Base-by-base conservation (phyloP, 1,284 basidiomycete genomes). In the Pseudomicrostroma phylloplanum region DNA sequence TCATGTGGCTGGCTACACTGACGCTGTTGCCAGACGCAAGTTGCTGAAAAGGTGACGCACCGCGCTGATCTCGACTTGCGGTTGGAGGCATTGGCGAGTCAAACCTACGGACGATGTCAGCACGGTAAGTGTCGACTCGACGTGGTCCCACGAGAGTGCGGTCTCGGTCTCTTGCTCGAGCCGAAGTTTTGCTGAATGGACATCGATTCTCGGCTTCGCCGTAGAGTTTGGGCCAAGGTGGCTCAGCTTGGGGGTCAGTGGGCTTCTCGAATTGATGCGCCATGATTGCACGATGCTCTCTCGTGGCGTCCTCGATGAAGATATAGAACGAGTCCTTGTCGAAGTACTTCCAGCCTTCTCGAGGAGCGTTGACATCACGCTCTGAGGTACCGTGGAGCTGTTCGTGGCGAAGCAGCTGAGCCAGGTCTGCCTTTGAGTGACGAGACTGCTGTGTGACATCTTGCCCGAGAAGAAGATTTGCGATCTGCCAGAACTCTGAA, bases 271-370 rank as follows among this genome's bases (percentile, higher is more conserved):
- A 85, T 71, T 85, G 83, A 63, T 83, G 82, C 62, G 80, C 79
- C 73, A 84, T 82, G 72, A 86, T 80, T 4, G 85, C 82, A 26
- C 83, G 81, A 70, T 83, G 80, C 59, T 92, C 88, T 64, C 88
- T 86, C 6, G 85, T 87, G 63, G 91, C 85, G 74, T 98, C 96
- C 78, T 97, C 93, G 26, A 98, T 86, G 48, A 98, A 84, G 36
- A 97, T 83, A 79, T 91, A 96, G 77, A 85, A 87, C 61, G 85
- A 86, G 55, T 85, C 84, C 59, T 88, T 87, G 36, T 86, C 82
- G 80, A 98, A 98, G 80, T 98, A 99, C 67, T 86, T 86, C 76
- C 86, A 92, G 80, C 94, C 91, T 64, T 89, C 86, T 55, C 92
- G 86, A 62, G 87, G 89, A 58, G 93, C 89, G 12, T 85, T 87